A percentile compares a stretch with the other conserved stretches of the same genome.
Conservation (phyloP, 179 eudicot species). For the Pouteria campechiana region DNA sequence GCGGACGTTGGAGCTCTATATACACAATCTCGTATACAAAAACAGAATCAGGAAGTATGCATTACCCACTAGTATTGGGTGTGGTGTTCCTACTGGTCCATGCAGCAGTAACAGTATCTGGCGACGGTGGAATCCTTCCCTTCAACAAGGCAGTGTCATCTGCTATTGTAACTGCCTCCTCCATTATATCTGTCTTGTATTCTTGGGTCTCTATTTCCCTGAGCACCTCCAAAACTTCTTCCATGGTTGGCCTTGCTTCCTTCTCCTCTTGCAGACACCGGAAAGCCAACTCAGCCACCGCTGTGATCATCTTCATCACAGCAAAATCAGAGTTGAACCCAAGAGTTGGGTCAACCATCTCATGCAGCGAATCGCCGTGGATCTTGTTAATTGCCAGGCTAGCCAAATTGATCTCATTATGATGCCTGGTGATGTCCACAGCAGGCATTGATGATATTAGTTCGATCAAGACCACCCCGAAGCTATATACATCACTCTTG, state of each 20-base stretch:
- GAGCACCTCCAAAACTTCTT: slow-evolving; percentile 34
- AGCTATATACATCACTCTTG: slow-evolving; percentile 85
- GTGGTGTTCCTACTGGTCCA: slow-evolving; percentile 31
- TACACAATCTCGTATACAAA: no score
- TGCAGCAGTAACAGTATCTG: slow-evolving; percentile 17
- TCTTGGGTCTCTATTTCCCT: slow-evolving; percentile 24
- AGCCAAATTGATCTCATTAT: slow-evolving; percentile 72
- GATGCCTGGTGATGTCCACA: slow-evolving; percentile 41
- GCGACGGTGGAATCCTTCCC: slow-evolving; percentile 10
- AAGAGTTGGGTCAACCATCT: slow-evolving; percentile 43
- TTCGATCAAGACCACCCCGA: slow-evolving; percentile 77
- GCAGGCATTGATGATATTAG: slow-evolving; percentile 78
- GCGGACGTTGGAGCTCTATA: no score
- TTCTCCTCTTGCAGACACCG: slow-evolving; percentile 57
- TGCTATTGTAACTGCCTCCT: slow-evolving; percentile 18
- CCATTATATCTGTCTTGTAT: slow-evolving; percentile 10
- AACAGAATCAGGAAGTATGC: no score
- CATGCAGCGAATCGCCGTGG: slow-evolving; percentile 29
- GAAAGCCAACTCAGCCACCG: slow-evolving; percentile 63
- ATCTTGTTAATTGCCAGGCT: slow-evolving; percentile 54
- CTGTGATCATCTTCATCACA: slow-evolving; percentile 41
- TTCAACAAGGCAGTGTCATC: slow-evolving; percentile 4
- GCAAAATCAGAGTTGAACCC: slow-evolving; percentile 34
- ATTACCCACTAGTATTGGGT: slow-evolving; percentile 14
- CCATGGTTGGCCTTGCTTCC: slow-evolving; percentile 72